A percentile compares a stretch with the other conserved stretches of the same genome.
phyloP scores from a whole-genome alignment of 805 yeast species.

The Wickerhamomyces xylosicus region DNA sequence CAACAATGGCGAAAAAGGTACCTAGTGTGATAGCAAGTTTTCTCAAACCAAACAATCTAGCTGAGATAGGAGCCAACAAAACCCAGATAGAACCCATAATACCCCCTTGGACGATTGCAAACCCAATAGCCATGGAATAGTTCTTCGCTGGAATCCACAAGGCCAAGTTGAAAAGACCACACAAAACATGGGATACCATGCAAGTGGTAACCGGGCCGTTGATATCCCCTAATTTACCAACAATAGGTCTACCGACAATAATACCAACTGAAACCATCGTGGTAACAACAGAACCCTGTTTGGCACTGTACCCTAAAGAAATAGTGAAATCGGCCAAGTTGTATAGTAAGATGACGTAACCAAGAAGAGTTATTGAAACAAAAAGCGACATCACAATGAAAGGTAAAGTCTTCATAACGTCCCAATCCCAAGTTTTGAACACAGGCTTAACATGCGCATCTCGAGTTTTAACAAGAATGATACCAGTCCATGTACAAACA shows the following conservation, averaged over 20 bases:
- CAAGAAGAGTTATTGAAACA: constrained; percentile 40
- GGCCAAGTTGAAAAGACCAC: constrained; percentile 31
- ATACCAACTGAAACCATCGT: constrained; percentile 54
- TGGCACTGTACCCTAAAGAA: constrained; percentile 44
- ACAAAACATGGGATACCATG: constrained; percentile 26
- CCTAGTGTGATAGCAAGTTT: constrained; percentile 39
- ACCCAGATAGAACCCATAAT: constrained; percentile 57
- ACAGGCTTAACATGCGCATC: constrained; percentile 24
- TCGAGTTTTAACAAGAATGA: constrained; percentile 28
- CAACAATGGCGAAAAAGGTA: constrained; percentile 43
- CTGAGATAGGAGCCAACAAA: constrained; percentile 38
- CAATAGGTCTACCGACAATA: constrained; percentile 42
- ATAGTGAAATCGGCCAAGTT: constrained; percentile 50
- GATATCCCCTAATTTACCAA: constrained; percentile 40
- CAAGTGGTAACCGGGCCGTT: constrained; percentile 42
- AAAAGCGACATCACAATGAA: constrained; percentile 30
- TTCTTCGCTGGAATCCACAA: constrained; percentile 53
- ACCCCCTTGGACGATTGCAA: constrained; percentile 42
- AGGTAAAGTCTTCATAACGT: constrained; percentile 20
- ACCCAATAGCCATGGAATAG: constrained; percentile 41
- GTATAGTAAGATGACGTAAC: constrained; percentile 50
- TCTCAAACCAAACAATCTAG: constrained; percentile 43
- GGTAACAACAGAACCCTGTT: constrained; percentile 46
- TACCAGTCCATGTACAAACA: constrained; percentile 24
- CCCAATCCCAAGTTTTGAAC: background rate